These are phyloP conservation scores for Bjerkandera adusta DNA, from an alignment of 1,284 basidiomycete species.

Conservation along the genomic window DNA sequence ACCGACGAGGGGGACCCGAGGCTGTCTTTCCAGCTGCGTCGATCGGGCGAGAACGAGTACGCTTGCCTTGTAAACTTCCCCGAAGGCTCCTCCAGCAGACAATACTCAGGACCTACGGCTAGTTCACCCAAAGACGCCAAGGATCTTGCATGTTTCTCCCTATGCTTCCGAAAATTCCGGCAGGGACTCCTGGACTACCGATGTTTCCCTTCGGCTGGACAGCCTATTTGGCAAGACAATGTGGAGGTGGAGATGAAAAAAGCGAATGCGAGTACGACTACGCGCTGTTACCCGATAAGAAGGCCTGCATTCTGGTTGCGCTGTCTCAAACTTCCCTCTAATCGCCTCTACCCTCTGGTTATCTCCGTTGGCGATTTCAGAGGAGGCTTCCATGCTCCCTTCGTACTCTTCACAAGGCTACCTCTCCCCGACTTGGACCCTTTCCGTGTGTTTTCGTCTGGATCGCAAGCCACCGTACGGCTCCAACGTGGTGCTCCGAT, in stretches of 20 bases:
- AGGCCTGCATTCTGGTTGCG: constrained; percentile 63
- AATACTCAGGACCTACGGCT: no score
- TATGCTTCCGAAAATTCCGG: constrained; percentile 50
- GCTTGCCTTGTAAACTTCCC: no score
- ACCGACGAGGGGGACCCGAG: not conserved
- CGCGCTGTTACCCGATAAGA: constrained; percentile 48
- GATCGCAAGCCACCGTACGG: constrained; percentile 39
- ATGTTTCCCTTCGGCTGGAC: constrained; percentile 40
- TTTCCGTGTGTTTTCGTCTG: constrained; percentile 60
- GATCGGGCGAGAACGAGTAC: no score
- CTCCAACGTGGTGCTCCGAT: constrained; percentile 49
- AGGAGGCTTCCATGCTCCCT: constrained; percentile 45
- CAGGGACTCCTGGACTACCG: constrained; percentile 49
- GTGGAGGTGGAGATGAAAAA: constrained; percentile 12
- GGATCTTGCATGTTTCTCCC: constrained; percentile 41
- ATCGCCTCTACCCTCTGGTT: constrained; percentile 45
- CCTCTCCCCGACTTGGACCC: constrained; percentile 55
- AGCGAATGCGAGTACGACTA: constrained; percentile 18
- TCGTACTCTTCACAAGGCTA: constrained; percentile 61
- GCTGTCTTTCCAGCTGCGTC: no score
- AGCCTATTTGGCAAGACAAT: constrained; percentile 1
- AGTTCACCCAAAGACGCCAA: constrained; percentile 51
- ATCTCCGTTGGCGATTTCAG: constrained; percentile 37
- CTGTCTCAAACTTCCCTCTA: constrained; percentile 26
- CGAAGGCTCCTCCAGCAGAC: no score